phyloP scores from a whole-genome alignment of 371 early-diverging fungal species.

The Parasitella parasitica region DNA sequence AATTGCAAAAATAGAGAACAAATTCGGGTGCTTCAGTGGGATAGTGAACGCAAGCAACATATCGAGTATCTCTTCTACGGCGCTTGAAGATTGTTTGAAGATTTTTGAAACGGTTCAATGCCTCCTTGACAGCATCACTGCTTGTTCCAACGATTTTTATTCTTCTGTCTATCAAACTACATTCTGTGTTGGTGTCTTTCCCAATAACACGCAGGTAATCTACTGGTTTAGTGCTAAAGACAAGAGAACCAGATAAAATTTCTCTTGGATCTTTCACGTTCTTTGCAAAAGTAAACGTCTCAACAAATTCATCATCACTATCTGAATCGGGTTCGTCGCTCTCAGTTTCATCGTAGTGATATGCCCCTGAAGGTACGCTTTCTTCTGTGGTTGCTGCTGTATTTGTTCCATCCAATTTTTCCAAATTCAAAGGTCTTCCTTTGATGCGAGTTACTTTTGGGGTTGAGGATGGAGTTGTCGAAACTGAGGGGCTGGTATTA shows the following conservation, averaged over 20 bases:
- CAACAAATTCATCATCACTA: slow-evolving; percentile 15
- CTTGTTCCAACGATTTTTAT: slow-evolving; percentile 22
- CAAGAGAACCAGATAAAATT: slow-evolving; percentile 11
- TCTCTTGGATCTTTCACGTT: slow-evolving; percentile 19
- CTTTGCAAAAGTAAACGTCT: slow-evolving; percentile 28
- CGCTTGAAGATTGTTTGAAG: slow-evolving; percentile 26
- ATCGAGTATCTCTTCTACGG: slow-evolving; percentile 10
- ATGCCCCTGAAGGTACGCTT: background rate
- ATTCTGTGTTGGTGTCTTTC: slow-evolving; percentile 26
- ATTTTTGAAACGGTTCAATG: slow-evolving; percentile 19
- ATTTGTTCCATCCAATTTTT: background rate
- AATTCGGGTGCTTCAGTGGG: slow-evolving; percentile 7
- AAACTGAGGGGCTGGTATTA: background rate
- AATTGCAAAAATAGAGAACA: slow-evolving; percentile 20
- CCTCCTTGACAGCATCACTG: slow-evolving; percentile 24
- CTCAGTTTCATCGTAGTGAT: slow-evolving; percentile 17
- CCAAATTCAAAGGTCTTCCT: slow-evolving; percentile 13
- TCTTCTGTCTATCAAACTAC: slow-evolving; percentile 14
- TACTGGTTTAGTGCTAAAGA: slow-evolving; percentile 2
- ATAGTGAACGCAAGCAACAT: slow-evolving; percentile 24
- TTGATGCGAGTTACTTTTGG: background rate
- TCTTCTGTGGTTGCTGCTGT: background rate
- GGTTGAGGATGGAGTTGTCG: background rate
- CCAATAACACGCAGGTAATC: slow-evolving; percentile 26
- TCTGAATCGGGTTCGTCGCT: slow-evolving; percentile 17